These are phyloP conservation scores for Pichia kluyveri DNA, from an alignment of 805 yeast genomes.

Conservation along the genomic window DNA sequence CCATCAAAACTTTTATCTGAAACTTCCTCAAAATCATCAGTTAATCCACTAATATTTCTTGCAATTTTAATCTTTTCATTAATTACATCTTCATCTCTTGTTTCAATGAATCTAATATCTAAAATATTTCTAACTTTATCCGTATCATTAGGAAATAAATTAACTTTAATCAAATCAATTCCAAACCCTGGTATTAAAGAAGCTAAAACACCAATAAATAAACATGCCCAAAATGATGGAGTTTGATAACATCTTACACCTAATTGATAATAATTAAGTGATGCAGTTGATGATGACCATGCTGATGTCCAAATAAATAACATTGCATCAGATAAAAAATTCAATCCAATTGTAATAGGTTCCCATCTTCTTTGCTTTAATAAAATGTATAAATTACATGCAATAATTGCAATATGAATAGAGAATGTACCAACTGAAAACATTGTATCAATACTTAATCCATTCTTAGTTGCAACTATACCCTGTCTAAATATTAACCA, in stretches of 20 bases:
- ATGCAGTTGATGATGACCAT: conserved; percentile 46
- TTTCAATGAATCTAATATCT: conserved; percentile 41
- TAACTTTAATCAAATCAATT: conserved; percentile 38
- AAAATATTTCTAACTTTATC: conserved; percentile 64
- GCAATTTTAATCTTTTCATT: conserved; percentile 4
- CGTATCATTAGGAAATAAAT: conserved; percentile 55
- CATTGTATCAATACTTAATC: conserved; percentile 53
- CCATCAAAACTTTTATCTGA: background rate
- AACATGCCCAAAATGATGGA: conserved; percentile 54
- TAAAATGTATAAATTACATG: conserved; percentile 59
- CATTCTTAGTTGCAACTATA: conserved; percentile 32
- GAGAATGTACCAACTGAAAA: conserved; percentile 64
- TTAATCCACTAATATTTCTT: conserved; percentile 4
- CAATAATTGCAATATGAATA: conserved; percentile 49
- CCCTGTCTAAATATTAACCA: conserved; percentile 46
- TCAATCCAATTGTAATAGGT: conserved; percentile 49
- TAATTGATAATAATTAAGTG: conserved; percentile 54
- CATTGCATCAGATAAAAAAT: conserved; percentile 44
- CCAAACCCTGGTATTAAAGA: conserved; percentile 56
- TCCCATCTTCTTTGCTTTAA: conserved; percentile 74
- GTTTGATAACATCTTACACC: conserved; percentile 58
- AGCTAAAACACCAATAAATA: conserved; percentile 44
- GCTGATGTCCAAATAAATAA: conserved; percentile 75
- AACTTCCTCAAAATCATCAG: conserved; percentile 15
- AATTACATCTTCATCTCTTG: conserved; percentile 20